Percentiles rank a stretch among this genome's conserved stretches.
Conservation (phyloP, 768 basidiomycete species). For the Boletellus emodensis region DNA sequence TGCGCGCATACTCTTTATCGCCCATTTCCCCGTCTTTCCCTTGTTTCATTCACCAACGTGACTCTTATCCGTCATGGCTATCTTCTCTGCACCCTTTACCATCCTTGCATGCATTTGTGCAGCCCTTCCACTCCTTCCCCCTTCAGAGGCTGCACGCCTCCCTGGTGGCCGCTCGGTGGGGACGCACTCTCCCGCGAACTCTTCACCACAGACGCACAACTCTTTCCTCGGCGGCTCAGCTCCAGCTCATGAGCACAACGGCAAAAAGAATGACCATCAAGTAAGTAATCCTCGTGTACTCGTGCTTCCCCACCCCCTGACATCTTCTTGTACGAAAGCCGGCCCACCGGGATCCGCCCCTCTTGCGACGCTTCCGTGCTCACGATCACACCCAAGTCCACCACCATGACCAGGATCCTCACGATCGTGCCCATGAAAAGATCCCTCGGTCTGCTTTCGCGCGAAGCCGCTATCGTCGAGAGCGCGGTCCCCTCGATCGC, state of each 20-base stretch:
- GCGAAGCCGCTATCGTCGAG: constrained; percentile 17
- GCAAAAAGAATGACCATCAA: not conserved
- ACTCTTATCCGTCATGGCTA: constrained; percentile 41
- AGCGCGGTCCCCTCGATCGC: constrained; percentile 4
- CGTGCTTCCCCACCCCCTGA: not conserved
- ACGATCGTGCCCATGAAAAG: constrained; percentile 3
- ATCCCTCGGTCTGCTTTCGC: constrained; percentile 17
- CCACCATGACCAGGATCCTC: not conserved
- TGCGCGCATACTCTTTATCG: constrained; percentile 18
- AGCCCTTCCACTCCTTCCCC: constrained; percentile 36
- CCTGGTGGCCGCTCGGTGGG: constrained; percentile 14
- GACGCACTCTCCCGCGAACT: not conserved
- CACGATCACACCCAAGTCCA: not conserved
- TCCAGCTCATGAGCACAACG: not conserved
- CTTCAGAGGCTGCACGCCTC: constrained; percentile 41
- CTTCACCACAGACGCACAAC: not conserved
- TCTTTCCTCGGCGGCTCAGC: not conserved
- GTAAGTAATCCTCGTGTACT: not conserved
- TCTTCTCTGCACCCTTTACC: constrained; percentile 45
- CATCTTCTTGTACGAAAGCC: not conserved
- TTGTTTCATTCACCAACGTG: constrained; percentile 12
- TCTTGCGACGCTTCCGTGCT: constrained; percentile 10
- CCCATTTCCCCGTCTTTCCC: constrained; percentile 4
- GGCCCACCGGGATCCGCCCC: constrained; percentile 13
- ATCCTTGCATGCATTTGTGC: constrained; percentile 43